A percentile compares a stretch with the other conserved stretches of the same genome.
Evolutionary conservation across 177 flowering plant species (phyloP).

Genomic region (Vitis hybrid): DNA sequence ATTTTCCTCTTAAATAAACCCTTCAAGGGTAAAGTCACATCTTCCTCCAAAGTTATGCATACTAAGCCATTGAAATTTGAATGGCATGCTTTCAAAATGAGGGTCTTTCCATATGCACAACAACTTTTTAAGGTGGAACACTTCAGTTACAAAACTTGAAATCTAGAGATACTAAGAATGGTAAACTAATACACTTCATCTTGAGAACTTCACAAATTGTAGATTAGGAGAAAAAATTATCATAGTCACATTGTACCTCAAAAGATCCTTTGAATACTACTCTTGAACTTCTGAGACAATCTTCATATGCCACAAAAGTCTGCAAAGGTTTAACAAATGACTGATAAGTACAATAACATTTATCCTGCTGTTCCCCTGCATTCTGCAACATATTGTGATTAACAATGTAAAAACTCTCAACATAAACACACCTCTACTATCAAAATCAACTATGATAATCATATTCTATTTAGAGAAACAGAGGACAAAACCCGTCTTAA

Average conservation of each 20-base stretch:
- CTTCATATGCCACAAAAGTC: background rate
- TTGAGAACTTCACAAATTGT: no score
- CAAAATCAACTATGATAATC: background rate
- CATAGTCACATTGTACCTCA: slow-evolving; percentile 2
- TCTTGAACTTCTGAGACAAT: slow-evolving; percentile 1
- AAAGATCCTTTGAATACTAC: background rate
- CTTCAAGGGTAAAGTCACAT: no score
- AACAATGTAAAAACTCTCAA: background rate
- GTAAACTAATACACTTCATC: no score
- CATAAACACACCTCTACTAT: background rate
- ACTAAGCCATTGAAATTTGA: no score
- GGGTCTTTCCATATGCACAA: no score
- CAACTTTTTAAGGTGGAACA: no score
- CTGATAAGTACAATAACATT: background rate
- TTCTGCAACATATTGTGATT: slow-evolving; percentile 6
- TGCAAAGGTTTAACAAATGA: background rate
- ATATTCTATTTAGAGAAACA: background rate
- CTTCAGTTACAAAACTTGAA: no score
- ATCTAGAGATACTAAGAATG: no score
- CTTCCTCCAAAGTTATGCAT: no score
- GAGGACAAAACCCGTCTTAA: background rate
- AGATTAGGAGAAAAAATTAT: background rate
- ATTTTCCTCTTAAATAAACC: no score
- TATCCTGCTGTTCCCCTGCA: slow-evolving; percentile 4
- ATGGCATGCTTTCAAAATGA: no score